Evolutionary conservation across 1,284 basidiomycete genomes (phyloP), one percentile per base, ranked within the genome.

Genomic region (Amylostereum chailletii): DNA sequence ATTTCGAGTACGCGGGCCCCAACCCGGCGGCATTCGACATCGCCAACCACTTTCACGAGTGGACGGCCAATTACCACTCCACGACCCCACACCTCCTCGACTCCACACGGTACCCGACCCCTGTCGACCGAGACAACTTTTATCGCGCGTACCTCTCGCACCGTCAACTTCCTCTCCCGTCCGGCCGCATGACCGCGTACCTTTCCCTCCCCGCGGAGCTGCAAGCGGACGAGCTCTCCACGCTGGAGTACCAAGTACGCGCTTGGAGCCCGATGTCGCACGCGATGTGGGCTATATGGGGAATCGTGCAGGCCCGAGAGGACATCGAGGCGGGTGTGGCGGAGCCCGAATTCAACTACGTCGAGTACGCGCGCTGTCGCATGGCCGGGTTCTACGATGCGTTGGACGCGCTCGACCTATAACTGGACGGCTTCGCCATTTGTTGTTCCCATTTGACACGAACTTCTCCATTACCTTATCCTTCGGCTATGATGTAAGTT

Each of bases 21-120:
- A 96, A 95, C 64, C 83, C 90, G 31, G 82, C 91, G 2, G 87
- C 90, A 2, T 94, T 84, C 67, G 94, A 97, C 64, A 92, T 97
- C 59, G 93, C 88, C 52, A 96, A 96, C 68, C 93, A 96, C 68
- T 96, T 95, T 68, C 84, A 90, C 62, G 94, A 96, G 68, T 96
- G 94, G 93, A 88, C 88, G 31, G 87, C 90, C 19, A 78, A 95
- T 66, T 97, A 96, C 65, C 86, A 90, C 62, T 75, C 77, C 4
- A 63, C 75, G 27, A 79, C 77, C 0, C 87, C 93, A 42, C 90
- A 94, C 56, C 59, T 93, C 49, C 79, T 87, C 42, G 71, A 83
- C 49, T 72, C 77, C 54, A 71, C 74, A 26, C 72, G 71, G 4
- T 95, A 94, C 68, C 94, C 94, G 3, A 81, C 80, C 1, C 56